Evolutionary conservation across 1,284 basidiomycete species (phyloP).

Genomic region (Abortiporus biennis): DNA sequence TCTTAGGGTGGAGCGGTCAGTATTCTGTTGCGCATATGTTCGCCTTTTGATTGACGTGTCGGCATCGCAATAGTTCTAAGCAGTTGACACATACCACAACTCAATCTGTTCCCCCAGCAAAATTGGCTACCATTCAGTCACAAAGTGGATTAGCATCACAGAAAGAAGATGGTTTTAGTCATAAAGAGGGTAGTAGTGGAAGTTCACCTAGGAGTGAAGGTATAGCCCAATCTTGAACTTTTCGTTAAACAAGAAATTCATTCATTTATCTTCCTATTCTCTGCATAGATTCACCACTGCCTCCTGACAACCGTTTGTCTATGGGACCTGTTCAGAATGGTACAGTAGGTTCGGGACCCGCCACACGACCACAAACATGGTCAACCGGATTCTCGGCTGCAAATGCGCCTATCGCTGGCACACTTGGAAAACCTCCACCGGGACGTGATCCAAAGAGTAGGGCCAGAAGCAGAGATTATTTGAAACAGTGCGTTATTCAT

Average conservation of each 20-base stretch:
- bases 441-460: slow-evolving; percentile 91
- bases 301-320: slow-evolving; percentile 52
- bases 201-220: slow-evolving; percentile 82
- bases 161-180: slow-evolving; percentile 63
- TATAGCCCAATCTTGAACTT: too few species aligned
- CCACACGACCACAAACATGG: slow-evolving; percentile 43
- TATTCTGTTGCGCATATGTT: slow-evolving; percentile 16
- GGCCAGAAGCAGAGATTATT: slow-evolving; percentile 91
- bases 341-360: slow-evolving; percentile 36
- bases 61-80: slow-evolving; percentile 65
- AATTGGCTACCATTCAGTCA: slow-evolving; percentile 52
- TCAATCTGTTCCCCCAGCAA: slow-evolving; percentile 50
- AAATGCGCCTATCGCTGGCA: slow-evolving; percentile 37
- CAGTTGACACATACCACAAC: slow-evolving; percentile 57
- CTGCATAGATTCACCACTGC: slow-evolving; percentile 62
- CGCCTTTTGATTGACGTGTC: slow-evolving; percentile 28
- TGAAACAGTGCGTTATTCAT: slow-evolving; percentile 79
- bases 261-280: neutral
- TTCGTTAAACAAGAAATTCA: slow-evolving; percentile 2
- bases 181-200: slow-evolving; percentile 70
- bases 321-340: slow-evolving; percentile 44
- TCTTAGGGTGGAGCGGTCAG: slow-evolving; percentile 87
- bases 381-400: slow-evolving; percentile 32
- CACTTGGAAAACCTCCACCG: slow-evolving; percentile 63
- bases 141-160: slow-evolving; percentile 44